These are phyloP conservation scores for Alternaria arbusti DNA, from an alignment of 2,329 filamentous ascomycete genomes.

Conservation along the genomic window DNA sequence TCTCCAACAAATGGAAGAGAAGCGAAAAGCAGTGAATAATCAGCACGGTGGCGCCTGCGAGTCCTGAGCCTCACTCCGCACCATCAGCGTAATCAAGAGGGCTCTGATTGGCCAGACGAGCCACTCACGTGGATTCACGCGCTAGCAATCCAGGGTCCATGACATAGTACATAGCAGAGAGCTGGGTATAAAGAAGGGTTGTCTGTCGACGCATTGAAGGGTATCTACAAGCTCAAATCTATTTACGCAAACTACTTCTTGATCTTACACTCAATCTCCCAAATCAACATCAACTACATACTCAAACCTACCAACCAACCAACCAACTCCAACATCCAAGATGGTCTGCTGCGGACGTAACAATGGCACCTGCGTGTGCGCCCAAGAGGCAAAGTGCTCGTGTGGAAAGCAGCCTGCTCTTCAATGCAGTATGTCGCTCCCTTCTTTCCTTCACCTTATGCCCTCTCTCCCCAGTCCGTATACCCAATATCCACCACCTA, in stretches of 20 bases:
- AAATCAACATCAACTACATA: not conserved
- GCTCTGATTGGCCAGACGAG: slow-evolving; percentile 34
- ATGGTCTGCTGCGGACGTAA: slow-evolving; percentile 67
- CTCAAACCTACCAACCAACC: not conserved
- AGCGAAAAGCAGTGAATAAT: slow-evolving; percentile 27
- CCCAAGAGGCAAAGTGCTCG: slow-evolving; percentile 72
- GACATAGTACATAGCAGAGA: slow-evolving; percentile 15
- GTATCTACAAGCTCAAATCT: not conserved
- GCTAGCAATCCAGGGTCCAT: slow-evolving; percentile 23
- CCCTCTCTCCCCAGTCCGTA: not conserved
- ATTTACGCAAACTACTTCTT: no score
- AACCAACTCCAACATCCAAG: slow-evolving; percentile 26
- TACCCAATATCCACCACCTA: not conserved
- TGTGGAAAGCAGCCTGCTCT: slow-evolving; percentile 89
- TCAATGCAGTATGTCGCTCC: slow-evolving; percentile 66
- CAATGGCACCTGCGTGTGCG: slow-evolving; percentile 63
- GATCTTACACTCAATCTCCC: not conserved
- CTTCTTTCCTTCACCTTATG: slow-evolving; percentile 9
- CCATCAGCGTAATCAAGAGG: slow-evolving; percentile 36
- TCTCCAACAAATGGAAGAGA: slow-evolving; percentile 28
- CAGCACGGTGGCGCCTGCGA: slow-evolving; percentile 27
- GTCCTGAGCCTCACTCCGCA: slow-evolving; percentile 17
- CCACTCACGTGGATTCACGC: slow-evolving; percentile 28
- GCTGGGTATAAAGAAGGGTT: slow-evolving; percentile 28
- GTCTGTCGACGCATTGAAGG: slow-evolving; percentile 1